Base-by-base conservation (phyloP, 331 rosid species). In the Erythrophleum ivorense region DNA sequence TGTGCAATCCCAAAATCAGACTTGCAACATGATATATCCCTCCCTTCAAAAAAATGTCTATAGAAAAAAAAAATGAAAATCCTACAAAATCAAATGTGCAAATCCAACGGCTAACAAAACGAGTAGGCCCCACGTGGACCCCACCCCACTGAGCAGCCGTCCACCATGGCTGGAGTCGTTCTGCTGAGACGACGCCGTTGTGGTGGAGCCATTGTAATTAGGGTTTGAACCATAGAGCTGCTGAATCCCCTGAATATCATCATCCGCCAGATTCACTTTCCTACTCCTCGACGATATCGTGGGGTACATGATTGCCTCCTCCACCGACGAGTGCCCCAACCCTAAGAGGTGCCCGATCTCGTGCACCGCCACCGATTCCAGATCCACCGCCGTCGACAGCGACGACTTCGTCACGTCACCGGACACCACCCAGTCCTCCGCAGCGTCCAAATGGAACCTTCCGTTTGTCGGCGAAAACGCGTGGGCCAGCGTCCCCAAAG, bases 301-400 rank as follows among this genome's bases (percentile, higher is more conserved):
- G 74, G 98, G 98, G 74, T 83, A 95, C 99, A 93, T 95, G 34
- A 95, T 95, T 24, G 98, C 82, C 0, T 88, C 94, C 78, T 84
- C 84, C 19, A 86, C 90, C 0, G 99, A 95, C 0, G 98, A 85
- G 52, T 95, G 99, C 0, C 97, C 99, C 12, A 95, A 63, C 10
- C 99, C 99, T 1, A 95, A 78, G 62, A 95, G 15, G 62, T 95
- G 99, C 0, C 99, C 99, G 0, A 95, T 93, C 86, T 95, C 97
- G 68, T 94, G 98, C 5, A 94, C 94, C 34, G 97, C 97, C 41
- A 92, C 97, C 0, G 97, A 93, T 50, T 95, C 99, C 5, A 95
- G 50, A 38, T 93, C 98, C 52, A 92, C 73, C 21, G 98, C 91
- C 2, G 91, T 73, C 21, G 83, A 6, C 8, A 78, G 7, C 4